Evolutionary conservation across 768 basidiomycete genomes (phyloP), one percentile per base, ranked within the genome.

Genomic region (Mycena polygramma): DNA sequence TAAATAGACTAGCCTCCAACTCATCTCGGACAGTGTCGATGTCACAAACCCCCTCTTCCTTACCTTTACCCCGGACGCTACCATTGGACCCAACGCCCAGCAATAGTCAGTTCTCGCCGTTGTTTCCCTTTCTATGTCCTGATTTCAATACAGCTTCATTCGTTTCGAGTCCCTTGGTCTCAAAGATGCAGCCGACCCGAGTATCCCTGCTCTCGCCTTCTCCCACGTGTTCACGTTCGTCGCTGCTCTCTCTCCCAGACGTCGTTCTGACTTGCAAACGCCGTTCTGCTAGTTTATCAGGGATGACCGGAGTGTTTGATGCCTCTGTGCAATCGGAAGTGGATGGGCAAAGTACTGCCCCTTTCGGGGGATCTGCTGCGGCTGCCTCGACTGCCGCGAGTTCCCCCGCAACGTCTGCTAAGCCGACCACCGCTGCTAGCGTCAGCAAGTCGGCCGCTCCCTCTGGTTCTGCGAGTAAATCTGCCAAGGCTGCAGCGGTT

Each of bases 211-310:
- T 53, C 82, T 91, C 71, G 89, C 93, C 0, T 97, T 95, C 85
- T 94, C 94, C 9, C 87, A 94, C 72, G 88, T 87, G 75, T 96
- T 94, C 84, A 82, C 83, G 94, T 95, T 76, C 72, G 91, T 81
- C 8, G 2, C 24, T 30, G 54, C 20, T 53, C 63, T 46, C 14
- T 41, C 57, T 17, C 55, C 37, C 15, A 20, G 30, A n/a, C 24
- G 11, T 11, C 46, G 8, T 45, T 14, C 46, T 54, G 46, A 19
- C 11, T n/a, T 46, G 52, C 41, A 30, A 6, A 30, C 30, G 30
- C n/a, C n/a, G n/a, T 39, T 39, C 30, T 26, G 61, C 54, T 71
- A 94, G 92, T 10, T 72, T 96, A 77, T 73, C 79, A n/a, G 81
- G 84, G 66, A 95, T 95, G 94, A 86, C 84, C 4, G 95, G 95